Conservation (phyloP, 768 basidiomycete genomes). For the Paxillus involutus region DNA sequence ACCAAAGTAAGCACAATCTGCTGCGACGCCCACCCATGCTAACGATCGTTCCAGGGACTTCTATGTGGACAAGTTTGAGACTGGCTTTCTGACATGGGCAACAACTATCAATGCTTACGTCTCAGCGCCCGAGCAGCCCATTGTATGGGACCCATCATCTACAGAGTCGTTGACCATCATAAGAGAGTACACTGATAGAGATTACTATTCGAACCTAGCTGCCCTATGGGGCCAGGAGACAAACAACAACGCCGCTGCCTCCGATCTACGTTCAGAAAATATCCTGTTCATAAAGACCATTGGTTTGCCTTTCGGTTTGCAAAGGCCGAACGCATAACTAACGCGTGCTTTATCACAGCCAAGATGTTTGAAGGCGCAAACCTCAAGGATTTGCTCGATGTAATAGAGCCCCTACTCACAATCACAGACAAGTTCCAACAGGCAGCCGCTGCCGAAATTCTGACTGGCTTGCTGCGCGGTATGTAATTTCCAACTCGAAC, state of each 20-base stretch:
- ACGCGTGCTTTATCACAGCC: conserved; percentile 38
- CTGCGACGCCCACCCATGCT: not conserved
- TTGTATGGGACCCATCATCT: conserved; percentile 57
- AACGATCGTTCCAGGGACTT: conserved; percentile 34
- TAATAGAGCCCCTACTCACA: conserved; percentile 59
- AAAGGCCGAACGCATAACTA: conserved; percentile 42
- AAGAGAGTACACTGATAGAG: conserved; percentile 40
- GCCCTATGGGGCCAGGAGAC: conserved; percentile 83
- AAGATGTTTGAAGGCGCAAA: conserved; percentile 61
- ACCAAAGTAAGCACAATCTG: conserved; percentile 32
- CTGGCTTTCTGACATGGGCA: conserved; percentile 80
- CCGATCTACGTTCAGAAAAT: conserved; percentile 60
- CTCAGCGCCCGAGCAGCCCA: conserved; percentile 35
- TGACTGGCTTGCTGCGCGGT: conserved; percentile 78
- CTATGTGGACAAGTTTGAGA: conserved; percentile 73
- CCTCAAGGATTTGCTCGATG: conserved; percentile 51
- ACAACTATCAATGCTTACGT: conserved; percentile 61
- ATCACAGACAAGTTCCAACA: conserved; percentile 84
- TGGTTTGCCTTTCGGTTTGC: conserved; percentile 36
- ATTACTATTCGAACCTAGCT: conserved; percentile 62
- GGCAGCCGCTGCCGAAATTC: conserved; percentile 72
- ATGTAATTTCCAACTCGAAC: conserved; percentile 11
- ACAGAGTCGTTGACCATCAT: conserved; percentile 53
- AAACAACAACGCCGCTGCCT: conserved; percentile 45
- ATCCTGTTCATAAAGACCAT: conserved; percentile 48